These are phyloP conservation scores for Pythium rhizo-oryzae DNA, from an alignment of 352 stramenopile species.

Conservation along the genomic window DNA sequence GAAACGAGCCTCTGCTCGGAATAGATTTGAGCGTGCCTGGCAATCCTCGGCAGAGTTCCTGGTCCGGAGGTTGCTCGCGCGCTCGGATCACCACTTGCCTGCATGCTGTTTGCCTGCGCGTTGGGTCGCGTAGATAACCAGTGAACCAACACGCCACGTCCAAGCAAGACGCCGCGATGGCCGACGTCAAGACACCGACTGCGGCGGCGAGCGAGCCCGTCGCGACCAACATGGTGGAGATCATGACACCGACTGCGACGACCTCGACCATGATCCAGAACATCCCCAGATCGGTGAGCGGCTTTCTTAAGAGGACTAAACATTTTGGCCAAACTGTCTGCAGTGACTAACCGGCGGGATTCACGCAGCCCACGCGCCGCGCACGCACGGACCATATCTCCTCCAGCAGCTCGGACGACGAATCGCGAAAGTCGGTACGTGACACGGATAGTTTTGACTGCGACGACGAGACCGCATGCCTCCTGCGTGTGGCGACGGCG, in stretches of 20 bases:
- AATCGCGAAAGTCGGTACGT: constrained; percentile 15
- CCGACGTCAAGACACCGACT: constrained; percentile 20
- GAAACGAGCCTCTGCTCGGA: background rate
- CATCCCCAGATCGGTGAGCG: constrained; percentile 6
- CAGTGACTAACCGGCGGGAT: too few species aligned
- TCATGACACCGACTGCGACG: constrained; percentile 19
- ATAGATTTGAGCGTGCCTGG: too few species aligned
- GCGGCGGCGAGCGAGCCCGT: constrained; percentile 5
- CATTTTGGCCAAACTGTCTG: constrained; percentile 2
- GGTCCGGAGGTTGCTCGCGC: background rate
- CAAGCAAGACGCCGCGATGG: constrained; percentile 8
- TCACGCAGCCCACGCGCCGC: background rate
- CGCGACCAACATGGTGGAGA: constrained; percentile 22
- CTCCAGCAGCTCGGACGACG: constrained; percentile 24
- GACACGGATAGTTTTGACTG: too few species aligned
- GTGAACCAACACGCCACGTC: background rate
- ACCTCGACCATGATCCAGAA: constrained; percentile 7
- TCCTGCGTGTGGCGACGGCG: background rate
- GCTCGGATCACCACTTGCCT: background rate
- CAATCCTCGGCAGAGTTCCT: background rate
- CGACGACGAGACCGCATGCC: too few species aligned
- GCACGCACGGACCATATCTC: constrained; percentile 10
- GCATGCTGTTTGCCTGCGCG: background rate
- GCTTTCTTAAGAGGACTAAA: too few species aligned
- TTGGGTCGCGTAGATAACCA: background rate